phyloP scores from a whole-genome alignment of 169 alveolate species.

The Plasmodium vivax region DNA sequence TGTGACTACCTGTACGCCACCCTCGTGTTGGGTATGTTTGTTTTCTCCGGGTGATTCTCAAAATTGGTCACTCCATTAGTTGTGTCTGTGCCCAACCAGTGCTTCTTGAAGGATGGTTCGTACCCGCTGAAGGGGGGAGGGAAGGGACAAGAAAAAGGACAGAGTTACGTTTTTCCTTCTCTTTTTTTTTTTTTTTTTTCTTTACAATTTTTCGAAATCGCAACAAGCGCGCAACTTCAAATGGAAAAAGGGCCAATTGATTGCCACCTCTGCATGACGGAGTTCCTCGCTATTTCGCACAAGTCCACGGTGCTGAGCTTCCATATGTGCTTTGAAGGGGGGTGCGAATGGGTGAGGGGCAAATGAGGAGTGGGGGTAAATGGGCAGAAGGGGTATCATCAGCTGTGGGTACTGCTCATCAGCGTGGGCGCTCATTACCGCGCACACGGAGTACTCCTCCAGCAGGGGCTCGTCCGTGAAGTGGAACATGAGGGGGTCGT shows the following conservation, averaged over 20 bases:
- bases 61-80: not conserved
- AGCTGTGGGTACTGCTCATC: not conserved
- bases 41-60: constrained; percentile 46
- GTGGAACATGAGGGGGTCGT: constrained; percentile 95
- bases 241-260: not conserved
- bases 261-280: constrained; percentile 88
- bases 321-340: constrained; percentile 85
- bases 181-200: no score
- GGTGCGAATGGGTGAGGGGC: not conserved
- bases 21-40: constrained; percentile 55
- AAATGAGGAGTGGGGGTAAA: not conserved
- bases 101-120: constrained; percentile 80
- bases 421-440: constrained; percentile 44
- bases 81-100: constrained; percentile 78
- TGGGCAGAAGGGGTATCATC: not conserved
- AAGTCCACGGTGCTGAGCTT: constrained; percentile 89
- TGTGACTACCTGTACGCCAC: constrained; percentile 49
- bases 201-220: not conserved
- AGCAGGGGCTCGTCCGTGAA: constrained; percentile 93
- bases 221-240: not conserved
- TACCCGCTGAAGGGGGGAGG: constrained; percentile 68
- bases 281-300: constrained; percentile 93
- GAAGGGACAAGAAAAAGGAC: not conserved
- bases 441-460: constrained; percentile 93
- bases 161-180: not conserved